A percentile compares a stretch with the other conserved stretches of the same genome.
These are phyloP conservation scores for Kwoniella sp. DNA, from an alignment of 768 basidiomycete species.

Conservation along the genomic window DNA sequence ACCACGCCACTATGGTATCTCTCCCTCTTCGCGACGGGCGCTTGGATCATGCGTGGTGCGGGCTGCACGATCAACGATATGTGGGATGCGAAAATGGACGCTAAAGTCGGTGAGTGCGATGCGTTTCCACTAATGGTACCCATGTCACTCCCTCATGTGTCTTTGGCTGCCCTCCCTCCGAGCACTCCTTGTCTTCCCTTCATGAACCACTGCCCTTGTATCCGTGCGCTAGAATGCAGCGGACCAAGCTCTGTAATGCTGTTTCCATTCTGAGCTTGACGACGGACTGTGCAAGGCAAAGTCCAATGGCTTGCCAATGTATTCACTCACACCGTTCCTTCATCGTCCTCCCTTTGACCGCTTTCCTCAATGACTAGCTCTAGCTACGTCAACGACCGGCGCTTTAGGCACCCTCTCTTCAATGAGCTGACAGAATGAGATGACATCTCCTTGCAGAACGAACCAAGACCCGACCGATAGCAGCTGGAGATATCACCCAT, in stretches of 20 bases:
- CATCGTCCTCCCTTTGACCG: not conserved
- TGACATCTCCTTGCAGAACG: conserved; percentile 62
- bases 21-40: conserved; percentile 82
- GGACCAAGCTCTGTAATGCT: too few relatives aligned
- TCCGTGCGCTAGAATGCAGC: too few relatives aligned
- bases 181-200: not conserved
- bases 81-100: conserved; percentile 94
- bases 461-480: conserved; percentile 84
- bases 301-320: too few relatives aligned
- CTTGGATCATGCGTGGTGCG: conserved; percentile 93
- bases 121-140: not conserved
- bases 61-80: conserved; percentile 99
- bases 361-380: too few relatives aligned
- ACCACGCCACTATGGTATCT: conserved; percentile 74
- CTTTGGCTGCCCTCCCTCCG: not conserved
- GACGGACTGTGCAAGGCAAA: too few relatives aligned
- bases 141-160: not conserved
- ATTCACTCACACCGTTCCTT: not conserved
- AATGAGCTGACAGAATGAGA: not conserved
- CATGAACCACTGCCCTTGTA: too few relatives aligned
- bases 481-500: conserved; percentile 75
- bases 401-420: too few relatives aligned
- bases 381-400: too few relatives aligned
- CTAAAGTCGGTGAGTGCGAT: conserved; percentile 74
- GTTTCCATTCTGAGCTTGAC: too few relatives aligned